These are phyloP conservation scores for Rachicladosporium sp. DNA, from an alignment of 2,329 filamentous ascomycete genomes.

Conservation along the genomic window DNA sequence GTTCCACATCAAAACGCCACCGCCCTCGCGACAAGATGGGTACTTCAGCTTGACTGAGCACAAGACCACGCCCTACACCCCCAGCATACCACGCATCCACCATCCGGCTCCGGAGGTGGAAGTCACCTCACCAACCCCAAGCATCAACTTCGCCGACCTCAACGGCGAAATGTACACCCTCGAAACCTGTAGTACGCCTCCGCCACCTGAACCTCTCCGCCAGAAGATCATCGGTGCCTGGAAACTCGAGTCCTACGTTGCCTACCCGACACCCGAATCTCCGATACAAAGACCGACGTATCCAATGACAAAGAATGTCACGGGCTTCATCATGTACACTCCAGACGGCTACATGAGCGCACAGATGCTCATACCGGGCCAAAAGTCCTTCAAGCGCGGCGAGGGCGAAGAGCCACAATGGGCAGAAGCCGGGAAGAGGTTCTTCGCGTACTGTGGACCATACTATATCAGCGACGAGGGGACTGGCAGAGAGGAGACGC, in stretches of 20 bases:
- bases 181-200: conserved; percentile 16
- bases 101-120: conserved; percentile 4
- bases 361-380: conserved; percentile 26
- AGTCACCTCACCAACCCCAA: conserved; percentile 2
- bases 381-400: conserved; percentile 26
- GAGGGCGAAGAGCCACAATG: conserved; percentile 26
- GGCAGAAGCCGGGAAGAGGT: conserved; percentile 27
- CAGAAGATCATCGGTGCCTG: conserved; percentile 24
- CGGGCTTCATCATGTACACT: conserved; percentile 28
- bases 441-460: conserved; percentile 25
- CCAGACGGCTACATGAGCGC: conserved; percentile 28
- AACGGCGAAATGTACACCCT: conserved; percentile 23
- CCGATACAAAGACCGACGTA: conserved; percentile 22
- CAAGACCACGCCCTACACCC: conserved; percentile 7
- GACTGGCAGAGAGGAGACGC: conserved; percentile 19
- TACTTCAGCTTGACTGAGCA: conserved; percentile 2
- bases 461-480: conserved; percentile 28
- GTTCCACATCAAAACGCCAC: conserved; percentile 4
- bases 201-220: conserved; percentile 18
- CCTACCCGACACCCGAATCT: conserved; percentile 25
- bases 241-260: conserved; percentile 27
- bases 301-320: conserved; percentile 26
- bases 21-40: conserved; percentile 1
- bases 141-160: conserved; percentile 21
- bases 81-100: conserved; percentile 1